Percentiles rank a stretch among this genome's conserved stretches.
These are phyloP conservation scores for Scolecobasidium constrictum DNA, from an alignment of 2,329 filamentous ascomycete species.

Conservation along the genomic window DNA sequence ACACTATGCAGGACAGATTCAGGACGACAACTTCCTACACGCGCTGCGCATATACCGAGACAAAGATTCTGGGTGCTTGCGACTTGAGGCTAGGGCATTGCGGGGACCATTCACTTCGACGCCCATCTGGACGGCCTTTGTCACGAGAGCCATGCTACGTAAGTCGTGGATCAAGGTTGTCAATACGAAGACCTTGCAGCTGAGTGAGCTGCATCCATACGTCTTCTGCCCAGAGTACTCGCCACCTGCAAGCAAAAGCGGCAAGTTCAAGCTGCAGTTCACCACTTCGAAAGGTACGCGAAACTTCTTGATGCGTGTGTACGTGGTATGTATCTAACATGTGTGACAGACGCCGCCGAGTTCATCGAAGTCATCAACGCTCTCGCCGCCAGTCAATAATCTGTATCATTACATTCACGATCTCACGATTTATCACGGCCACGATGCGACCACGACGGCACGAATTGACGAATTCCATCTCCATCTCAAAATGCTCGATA, in stretches of 20 bases:
- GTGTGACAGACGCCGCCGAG: no score
- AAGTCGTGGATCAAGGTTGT: constrained; percentile 37
- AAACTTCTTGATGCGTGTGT: no score
- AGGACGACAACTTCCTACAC: constrained; percentile 41
- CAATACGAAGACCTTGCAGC: constrained; percentile 31
- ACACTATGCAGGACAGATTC: constrained; percentile 42
- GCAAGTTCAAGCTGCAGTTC: constrained; percentile 19
- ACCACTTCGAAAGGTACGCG: constrained; percentile 15
- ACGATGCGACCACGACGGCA: no score
- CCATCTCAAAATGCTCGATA: not conserved
- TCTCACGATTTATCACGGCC: not conserved
- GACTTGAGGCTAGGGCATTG: constrained; percentile 46
- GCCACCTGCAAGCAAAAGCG: constrained; percentile 18
- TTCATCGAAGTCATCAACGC: no score
- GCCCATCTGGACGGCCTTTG: constrained; percentile 51
- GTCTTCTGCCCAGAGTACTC: constrained; percentile 43
- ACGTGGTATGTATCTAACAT: no score
- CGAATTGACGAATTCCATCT: no score
- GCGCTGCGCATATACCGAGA: constrained; percentile 45
- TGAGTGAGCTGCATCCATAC: constrained; percentile 41
- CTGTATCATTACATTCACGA: no score
- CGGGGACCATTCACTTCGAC: constrained; percentile 41
- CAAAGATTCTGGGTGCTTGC: constrained; percentile 36
- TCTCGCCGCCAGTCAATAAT: no score
- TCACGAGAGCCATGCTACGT: constrained; percentile 36